Percentiles rank a stretch among this genome's conserved stretches.
Evolutionary conservation across 1,139 yeast genomes (phyloP).

Genomic region (Debaryomyces psychrophilus): DNA sequence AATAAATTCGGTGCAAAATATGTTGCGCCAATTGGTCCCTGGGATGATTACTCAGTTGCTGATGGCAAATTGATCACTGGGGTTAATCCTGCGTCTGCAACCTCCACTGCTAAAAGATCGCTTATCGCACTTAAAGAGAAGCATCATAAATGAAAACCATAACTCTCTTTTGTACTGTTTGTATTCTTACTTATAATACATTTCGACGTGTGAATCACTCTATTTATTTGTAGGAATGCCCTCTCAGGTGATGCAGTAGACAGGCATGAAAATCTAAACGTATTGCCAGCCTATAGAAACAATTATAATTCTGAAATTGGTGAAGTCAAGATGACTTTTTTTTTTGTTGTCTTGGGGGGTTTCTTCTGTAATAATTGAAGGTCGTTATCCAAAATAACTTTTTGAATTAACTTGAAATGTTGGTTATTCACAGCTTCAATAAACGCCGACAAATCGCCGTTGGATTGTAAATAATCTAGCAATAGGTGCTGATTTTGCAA

Average conservation of each 20-base stretch:
- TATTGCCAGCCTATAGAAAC: not conserved
- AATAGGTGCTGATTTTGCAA: conserved; percentile 21
- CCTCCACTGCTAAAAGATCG: conserved; percentile 40
- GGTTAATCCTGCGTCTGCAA: conserved; percentile 63
- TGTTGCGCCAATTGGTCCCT: conserved; percentile 51
- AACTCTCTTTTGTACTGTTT: not conserved
- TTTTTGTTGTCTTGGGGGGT: not conserved
- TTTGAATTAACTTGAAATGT: conserved; percentile 18
- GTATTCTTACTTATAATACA: no score
- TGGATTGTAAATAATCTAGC: conserved; percentile 5
- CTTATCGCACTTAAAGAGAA: not conserved
- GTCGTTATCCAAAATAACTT: conserved; percentile 14
- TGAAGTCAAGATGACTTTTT: no score
- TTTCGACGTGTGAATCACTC: no score
- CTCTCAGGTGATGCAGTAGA: no score
- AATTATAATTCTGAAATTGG: not conserved
- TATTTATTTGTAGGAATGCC: no score
- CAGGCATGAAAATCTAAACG: not conserved
- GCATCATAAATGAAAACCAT: not conserved
- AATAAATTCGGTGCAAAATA: conserved; percentile 46
- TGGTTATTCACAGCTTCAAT: conserved; percentile 14
- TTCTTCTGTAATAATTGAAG: conserved; percentile 12
- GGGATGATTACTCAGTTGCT: conserved; percentile 51
- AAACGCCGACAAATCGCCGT: conserved; percentile 16
- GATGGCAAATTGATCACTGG: conserved; percentile 65